Conservation (phyloP, 2,329 filamentous ascomycete species). For the Pseudogymnoascus sp. region DNA sequence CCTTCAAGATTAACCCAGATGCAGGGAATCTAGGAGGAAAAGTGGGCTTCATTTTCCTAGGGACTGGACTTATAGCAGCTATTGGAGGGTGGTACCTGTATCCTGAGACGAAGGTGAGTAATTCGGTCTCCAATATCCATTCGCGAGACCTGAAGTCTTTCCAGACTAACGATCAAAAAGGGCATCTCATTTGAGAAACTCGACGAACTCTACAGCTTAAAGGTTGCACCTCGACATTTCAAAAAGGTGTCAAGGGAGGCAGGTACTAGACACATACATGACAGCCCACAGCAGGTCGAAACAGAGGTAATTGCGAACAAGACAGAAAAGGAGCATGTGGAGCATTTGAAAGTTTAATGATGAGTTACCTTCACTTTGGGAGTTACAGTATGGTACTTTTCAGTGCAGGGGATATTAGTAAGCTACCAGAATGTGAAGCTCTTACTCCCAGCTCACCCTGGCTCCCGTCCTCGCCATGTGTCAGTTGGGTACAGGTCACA, state of each 20-base stretch:
- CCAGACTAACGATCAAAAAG: not conserved
- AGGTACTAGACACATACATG: not conserved
- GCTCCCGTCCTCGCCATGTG: no score
- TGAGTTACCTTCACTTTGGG: not conserved
- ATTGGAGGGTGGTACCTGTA: slow-evolving; percentile 9
- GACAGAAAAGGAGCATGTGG: not conserved
- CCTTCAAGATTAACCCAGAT: slow-evolving; percentile 30
- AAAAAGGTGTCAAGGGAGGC: not conserved
- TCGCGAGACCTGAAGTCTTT: not conserved
- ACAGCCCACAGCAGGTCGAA: not conserved
- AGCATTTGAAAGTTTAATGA: not conserved
- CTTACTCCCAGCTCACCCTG: no score
- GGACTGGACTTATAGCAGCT: slow-evolving; percentile 4
- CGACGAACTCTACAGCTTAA: slow-evolving; percentile 5
- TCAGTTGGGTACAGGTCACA: no score
- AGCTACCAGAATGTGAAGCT: no score
- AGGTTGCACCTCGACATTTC: slow-evolving; percentile 6
- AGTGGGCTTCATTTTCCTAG: slow-evolving; percentile 24
- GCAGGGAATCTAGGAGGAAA: slow-evolving; percentile 29
- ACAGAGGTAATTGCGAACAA: not conserved
- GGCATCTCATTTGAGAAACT: slow-evolving; percentile 9
- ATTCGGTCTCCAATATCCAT: not conserved
- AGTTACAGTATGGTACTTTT: not conserved
- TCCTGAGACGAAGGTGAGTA: slow-evolving; percentile 6
- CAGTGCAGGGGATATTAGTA: not conserved